A percentile compares a stretch with the other conserved stretches of the same genome.
These are phyloP conservation scores for Solanum sejunctum DNA, from an alignment of 257 asterid species.

Conservation along the genomic window DNA sequence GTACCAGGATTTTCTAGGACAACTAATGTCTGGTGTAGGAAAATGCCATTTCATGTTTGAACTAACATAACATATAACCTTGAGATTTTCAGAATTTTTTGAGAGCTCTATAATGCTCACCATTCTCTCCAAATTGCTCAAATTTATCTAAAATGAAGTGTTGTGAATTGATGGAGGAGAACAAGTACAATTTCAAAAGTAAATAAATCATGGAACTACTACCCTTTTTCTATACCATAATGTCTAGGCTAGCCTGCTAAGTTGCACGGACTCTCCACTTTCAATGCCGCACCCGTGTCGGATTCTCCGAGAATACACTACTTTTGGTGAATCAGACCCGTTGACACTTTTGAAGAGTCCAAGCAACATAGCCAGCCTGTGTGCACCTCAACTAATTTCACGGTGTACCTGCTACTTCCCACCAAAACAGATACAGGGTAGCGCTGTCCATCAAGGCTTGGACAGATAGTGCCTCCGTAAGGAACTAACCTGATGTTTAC, in stretches of 20 bases:
- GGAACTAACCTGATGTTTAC: not conserved
- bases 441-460: not conserved
- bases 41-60: not conserved
- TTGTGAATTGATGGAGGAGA: not conserved
- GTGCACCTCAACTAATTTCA: not conserved
- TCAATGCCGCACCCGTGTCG: too few species aligned
- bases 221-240: not conserved
- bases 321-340: too few species aligned
- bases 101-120: not conserved
- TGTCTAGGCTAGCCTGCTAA: not conserved
- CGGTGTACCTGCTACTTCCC: not conserved
- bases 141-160: not conserved
- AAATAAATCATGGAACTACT: not conserved
- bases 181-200: not conserved
- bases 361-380: not conserved
- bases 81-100: not conserved
- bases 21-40: not conserved
- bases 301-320: too few species aligned
- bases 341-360: too few species aligned
- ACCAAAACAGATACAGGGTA: not conserved
- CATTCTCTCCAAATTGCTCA: not conserved
- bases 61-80: not conserved
- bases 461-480: not conserved
- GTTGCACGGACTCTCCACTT: too few species aligned
- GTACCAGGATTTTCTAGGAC: not conserved